Percentiles rank a stretch among this genome's conserved stretches.
Conservation (phyloP, 441 rosid genomes). For the Gossypium schwendimanii region DNA sequence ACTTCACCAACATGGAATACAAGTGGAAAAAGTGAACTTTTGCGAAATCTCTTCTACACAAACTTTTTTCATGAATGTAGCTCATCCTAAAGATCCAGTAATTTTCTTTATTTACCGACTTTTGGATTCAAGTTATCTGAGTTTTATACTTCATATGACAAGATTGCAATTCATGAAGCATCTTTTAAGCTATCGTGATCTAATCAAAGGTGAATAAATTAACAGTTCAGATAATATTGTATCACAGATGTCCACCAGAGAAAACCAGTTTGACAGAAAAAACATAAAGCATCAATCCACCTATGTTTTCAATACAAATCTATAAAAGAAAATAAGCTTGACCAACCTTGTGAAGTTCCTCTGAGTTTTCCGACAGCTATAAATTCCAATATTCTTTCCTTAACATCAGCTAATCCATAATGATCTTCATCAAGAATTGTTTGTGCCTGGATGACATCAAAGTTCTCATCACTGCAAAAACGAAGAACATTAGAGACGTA, state of each 20-base stretch:
- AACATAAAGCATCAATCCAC: not conserved
- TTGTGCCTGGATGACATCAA: constrained; percentile 74
- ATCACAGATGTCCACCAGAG: not conserved
- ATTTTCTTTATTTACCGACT: not conserved
- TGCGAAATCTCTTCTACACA: not conserved
- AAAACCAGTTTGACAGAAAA: not conserved
- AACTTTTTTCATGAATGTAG: not conserved
- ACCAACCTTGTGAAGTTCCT: constrained; percentile 92
- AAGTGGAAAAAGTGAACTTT: not conserved
- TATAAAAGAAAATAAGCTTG: not conserved
- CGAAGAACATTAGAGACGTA: not conserved
- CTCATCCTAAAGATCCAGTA: not conserved
- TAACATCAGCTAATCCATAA: constrained; percentile 84
- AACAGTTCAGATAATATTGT: not conserved
- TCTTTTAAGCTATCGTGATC: not conserved
- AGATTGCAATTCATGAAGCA: not conserved
- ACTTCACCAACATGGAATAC: not conserved
- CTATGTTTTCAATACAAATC: constrained; percentile 2
- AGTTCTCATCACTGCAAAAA: constrained; percentile 78
- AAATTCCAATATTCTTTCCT: constrained; percentile 93
- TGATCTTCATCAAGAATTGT: constrained; percentile 88
- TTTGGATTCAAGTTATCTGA: not conserved
- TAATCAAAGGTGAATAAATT: not conserved
- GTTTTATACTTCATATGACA: not conserved
- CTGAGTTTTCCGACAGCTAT: constrained; percentile 98